Evolutionary conservation across 371 early-diverging fungal species (phyloP).

Genomic region (Thermomucor indicae-seudaticae): DNA sequence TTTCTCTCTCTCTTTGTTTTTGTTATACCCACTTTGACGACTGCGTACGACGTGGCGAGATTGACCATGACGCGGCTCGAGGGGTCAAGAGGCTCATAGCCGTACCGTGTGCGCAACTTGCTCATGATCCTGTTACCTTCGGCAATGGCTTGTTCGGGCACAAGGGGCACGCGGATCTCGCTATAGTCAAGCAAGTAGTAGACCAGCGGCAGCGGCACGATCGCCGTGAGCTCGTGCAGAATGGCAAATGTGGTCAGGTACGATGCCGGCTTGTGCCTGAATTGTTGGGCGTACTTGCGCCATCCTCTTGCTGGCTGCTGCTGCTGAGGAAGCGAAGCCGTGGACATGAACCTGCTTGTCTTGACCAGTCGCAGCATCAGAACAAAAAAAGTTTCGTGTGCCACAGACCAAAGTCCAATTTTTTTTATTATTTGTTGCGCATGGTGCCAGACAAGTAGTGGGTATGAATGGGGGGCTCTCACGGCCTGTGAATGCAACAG

Average conservation of each 20-base stretch:
- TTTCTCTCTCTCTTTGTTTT: no score
- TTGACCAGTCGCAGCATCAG: no score
- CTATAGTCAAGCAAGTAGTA: slow-evolving; percentile 62
- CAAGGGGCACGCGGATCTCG: slow-evolving; percentile 55
- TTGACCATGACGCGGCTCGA: slow-evolving; percentile 63
- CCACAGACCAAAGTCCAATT: no score
- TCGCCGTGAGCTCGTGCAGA: slow-evolving; percentile 88
- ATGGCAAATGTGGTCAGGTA: slow-evolving; percentile 79
- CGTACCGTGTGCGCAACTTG: slow-evolving; percentile 53
- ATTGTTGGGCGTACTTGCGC: slow-evolving; percentile 57
- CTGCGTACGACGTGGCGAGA: slow-evolving; percentile 75
- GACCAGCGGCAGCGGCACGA: slow-evolving; percentile 73
- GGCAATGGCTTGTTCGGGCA: slow-evolving; percentile 57
- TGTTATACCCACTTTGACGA: slow-evolving; percentile 73
- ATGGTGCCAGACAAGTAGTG: no score
- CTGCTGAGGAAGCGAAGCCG: not conserved
- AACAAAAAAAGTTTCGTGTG: no score
- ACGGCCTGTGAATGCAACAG: no score
- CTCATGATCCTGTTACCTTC: slow-evolving; percentile 68
- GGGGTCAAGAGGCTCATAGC: slow-evolving; percentile 40
- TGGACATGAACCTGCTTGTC: no score
- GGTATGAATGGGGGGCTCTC: no score
- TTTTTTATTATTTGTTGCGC: no score
- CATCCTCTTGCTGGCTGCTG: slow-evolving; percentile 23
- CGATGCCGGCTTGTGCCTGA: slow-evolving; percentile 72